These are phyloP conservation scores for Globisporangium middletonii DNA, from an alignment of 352 stramenopile species.

Conservation along the genomic window DNA sequence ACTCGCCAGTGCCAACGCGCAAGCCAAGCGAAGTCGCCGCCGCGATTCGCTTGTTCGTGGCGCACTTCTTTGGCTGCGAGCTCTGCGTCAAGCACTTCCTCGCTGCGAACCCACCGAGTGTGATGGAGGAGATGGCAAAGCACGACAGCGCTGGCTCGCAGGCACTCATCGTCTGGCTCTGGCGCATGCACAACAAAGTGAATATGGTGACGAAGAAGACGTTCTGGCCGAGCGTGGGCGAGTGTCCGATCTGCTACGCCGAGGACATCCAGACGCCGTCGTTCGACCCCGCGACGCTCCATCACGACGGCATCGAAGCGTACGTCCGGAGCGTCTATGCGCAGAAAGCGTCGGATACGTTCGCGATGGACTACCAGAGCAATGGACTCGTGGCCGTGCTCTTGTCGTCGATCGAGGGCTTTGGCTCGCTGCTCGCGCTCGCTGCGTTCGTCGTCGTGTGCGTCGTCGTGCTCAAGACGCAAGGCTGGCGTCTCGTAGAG, in stretches of 20 bases:
- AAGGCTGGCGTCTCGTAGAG: conserved; percentile 15
- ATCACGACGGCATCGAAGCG: conserved; percentile 45
- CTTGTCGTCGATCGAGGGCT: conserved; percentile 31
- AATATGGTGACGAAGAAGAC: conserved; percentile 69
- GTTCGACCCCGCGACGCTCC: conserved; percentile 36
- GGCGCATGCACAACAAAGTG: conserved; percentile 81
- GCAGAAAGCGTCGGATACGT: conserved; percentile 42
- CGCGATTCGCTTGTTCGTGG: conserved; percentile 65
- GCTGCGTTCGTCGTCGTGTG: conserved; percentile 9
- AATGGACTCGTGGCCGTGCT: conserved; percentile 34
- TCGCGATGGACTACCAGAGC: conserved; percentile 36
- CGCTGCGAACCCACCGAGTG: conserved; percentile 46
- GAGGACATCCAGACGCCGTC: conserved; percentile 37
- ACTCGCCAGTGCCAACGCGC: conserved; percentile 22
- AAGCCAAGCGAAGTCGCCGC: conserved; percentile 51
- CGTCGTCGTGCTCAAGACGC: conserved; percentile 19
- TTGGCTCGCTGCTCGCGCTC: conserved; percentile 17
- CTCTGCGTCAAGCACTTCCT: conserved; percentile 75
- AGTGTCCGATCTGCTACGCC: conserved; percentile 58
- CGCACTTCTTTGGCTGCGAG: conserved; percentile 82
- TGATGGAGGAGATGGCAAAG: conserved; percentile 35
- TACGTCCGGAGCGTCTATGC: conserved; percentile 51
- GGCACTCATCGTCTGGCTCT: conserved; percentile 66
- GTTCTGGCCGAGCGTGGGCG: conserved; percentile 50
- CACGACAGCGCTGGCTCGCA: conserved; percentile 30